phyloP scores from a whole-genome alignment of 495 filamentous ascomycete genomes.

The Achaetomiella virescens region DNA sequence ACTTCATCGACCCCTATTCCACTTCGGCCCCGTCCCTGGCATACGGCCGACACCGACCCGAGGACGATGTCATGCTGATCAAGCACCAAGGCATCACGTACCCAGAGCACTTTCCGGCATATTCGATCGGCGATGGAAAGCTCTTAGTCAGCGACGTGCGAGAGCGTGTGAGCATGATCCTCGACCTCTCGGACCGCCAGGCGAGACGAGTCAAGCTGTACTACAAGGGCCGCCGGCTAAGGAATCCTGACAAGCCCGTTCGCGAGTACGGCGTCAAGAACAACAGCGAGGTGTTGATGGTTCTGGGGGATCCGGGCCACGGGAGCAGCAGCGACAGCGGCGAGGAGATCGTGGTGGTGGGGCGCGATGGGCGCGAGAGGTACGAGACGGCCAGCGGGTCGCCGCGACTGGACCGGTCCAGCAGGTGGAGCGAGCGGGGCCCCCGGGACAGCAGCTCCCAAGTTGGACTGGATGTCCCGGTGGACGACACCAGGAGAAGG shows the following conservation, averaged over 20 bases:
- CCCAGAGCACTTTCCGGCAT: constrained; percentile 71
- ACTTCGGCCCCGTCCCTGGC: constrained; percentile 19
- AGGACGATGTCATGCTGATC: constrained; percentile 74
- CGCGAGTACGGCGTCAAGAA: constrained; percentile 73
- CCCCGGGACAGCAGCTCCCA: constrained; percentile 35
- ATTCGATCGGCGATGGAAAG: constrained; percentile 71
- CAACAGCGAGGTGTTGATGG: constrained; percentile 60
- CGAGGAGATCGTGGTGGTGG: constrained; percentile 40
- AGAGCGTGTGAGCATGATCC: constrained; percentile 55
- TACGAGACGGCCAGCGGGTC: constrained; percentile 13
- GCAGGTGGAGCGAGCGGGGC: constrained; percentile 26
- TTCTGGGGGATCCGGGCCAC: constrained; percentile 47
- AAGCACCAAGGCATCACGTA: constrained; percentile 66
- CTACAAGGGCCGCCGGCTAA: constrained; percentile 75
- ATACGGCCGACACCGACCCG: constrained; percentile 31
- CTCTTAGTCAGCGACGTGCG: constrained; percentile 63
- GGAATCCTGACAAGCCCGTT: constrained; percentile 57
- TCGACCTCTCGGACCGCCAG: constrained; percentile 54
- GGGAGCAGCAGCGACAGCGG: constrained; percentile 48
- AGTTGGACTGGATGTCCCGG: constrained; percentile 28
- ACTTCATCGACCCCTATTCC: constrained; percentile 26
- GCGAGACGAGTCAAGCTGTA: constrained; percentile 57
- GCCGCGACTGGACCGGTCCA: constrained; percentile 20
- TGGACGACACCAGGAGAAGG: constrained; percentile 17
- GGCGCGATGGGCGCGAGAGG: constrained; percentile 16